Conservation (phyloP, 2,329 filamentous ascomycete species). For the Venturia oleaginea region DNA sequence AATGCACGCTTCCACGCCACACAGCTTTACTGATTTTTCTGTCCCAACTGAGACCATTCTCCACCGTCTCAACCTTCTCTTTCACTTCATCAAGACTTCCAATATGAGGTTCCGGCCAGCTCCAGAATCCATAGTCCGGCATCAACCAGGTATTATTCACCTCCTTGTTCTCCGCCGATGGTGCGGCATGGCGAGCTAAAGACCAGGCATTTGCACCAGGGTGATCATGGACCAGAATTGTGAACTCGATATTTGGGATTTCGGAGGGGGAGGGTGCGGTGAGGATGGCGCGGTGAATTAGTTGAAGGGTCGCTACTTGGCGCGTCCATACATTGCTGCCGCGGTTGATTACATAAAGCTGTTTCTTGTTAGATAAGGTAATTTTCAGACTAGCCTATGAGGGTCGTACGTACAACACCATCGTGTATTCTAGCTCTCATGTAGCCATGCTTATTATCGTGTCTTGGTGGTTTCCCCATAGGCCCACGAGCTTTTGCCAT, state of each 20-base stretch:
- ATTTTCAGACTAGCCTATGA: background rate
- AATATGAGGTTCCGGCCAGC: constrained; percentile 16
- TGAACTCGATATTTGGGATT: background rate
- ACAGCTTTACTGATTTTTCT: constrained; percentile 38
- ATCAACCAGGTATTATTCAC: constrained; percentile 18
- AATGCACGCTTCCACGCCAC: constrained; percentile 39
- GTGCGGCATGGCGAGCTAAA: background rate
- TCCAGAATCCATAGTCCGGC: constrained; percentile 20
- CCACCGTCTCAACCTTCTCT: constrained; percentile 13
- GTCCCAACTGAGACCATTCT: constrained; percentile 22
- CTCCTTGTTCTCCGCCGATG: background rate
- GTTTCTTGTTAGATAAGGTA: background rate
- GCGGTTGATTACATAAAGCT: background rate
- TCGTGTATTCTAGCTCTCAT: background rate
- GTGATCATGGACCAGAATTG: background rate
- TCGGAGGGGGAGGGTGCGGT: background rate
- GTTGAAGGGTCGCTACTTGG: background rate
- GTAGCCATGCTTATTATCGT: background rate
- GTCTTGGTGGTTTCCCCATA: background rate
- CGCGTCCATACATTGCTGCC: background rate
- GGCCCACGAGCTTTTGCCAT: background rate
- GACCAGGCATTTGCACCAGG: background rate
- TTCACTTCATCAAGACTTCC: constrained; percentile 17
- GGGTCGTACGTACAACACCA: background rate
- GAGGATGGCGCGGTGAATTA: background rate